These are phyloP conservation scores for Magnusiomyces suaveolens DNA, from an alignment of 1,139 yeast genomes.

Conservation along the genomic window DNA sequence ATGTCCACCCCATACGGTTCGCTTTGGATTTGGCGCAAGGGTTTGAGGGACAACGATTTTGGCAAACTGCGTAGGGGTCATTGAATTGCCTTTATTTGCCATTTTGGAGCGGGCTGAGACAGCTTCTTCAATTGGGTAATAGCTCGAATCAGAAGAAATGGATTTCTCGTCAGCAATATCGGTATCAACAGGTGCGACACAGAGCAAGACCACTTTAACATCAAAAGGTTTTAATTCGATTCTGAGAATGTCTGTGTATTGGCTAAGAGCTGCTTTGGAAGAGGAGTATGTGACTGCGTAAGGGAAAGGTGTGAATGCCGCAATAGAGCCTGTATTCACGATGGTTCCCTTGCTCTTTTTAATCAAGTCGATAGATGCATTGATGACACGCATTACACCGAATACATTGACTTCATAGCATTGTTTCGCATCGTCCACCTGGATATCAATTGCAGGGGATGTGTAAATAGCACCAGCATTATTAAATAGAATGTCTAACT, in stretches of 20 bases:
- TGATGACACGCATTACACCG: constrained; percentile 55
- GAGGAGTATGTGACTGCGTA: constrained; percentile 62
- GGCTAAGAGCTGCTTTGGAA: constrained; percentile 68
- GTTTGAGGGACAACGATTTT: constrained; percentile 44
- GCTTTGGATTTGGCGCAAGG: constrained; percentile 36
- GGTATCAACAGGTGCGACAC: constrained; percentile 62
- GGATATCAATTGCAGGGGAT: constrained; percentile 59
- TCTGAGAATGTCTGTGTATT: constrained; percentile 52
- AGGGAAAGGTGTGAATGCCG: constrained; percentile 62
- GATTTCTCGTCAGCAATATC: constrained; percentile 50
- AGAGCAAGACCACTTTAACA: constrained; percentile 59
- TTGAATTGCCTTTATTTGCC: constrained; percentile 54
- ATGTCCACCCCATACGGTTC: constrained; percentile 48
- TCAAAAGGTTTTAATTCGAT: constrained; percentile 65
- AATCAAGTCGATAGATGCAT: constrained; percentile 49
- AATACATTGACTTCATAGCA: constrained; percentile 61
- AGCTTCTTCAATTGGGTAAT: constrained; percentile 39
- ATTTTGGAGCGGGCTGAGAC: constrained; percentile 47
- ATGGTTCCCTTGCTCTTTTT: constrained; percentile 63
- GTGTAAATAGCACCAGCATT: constrained; percentile 65
- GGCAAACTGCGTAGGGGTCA: constrained; percentile 50
- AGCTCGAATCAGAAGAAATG: constrained; percentile 48
- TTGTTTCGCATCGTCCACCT: constrained; percentile 45
- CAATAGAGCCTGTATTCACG: constrained; percentile 65
- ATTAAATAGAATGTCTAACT: constrained; percentile 53